Base-by-base conservation (phyloP, 2,329 filamentous ascomycete genomes). In the Talaromyces sp. region DNA sequence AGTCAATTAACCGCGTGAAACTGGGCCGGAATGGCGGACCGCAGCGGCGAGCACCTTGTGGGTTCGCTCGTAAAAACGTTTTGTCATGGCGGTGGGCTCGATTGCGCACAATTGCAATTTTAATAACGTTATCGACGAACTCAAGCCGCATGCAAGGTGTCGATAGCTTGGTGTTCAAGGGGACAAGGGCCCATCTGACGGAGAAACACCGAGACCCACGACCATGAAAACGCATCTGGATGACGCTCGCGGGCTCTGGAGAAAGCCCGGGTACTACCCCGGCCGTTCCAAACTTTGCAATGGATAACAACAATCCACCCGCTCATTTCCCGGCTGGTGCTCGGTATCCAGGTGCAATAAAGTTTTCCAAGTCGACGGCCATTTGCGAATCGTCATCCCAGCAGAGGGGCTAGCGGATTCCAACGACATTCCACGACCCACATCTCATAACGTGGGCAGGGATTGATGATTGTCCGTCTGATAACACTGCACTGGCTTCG, bases 211-310 rank as follows among this genome's bases (percentile, higher is more conserved):
- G 44, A 47, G 44, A 19, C 6, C 33, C 15, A 39, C 6, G 36
- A 15, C 36, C 42, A 44, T 22, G 19, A 22, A n/a, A 44, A 22
- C 15, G 42, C 22, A 3, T 22, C n/a, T 44, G 8, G 19, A 44
- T 22, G n/a, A 44, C 27, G 47, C 25, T 51, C 25, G 25, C 47
- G 27, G 49, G 22, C 17, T 52, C 49, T 53, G 49, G 49, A 53
- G 27, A 53, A 53, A 53, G 17, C 4, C 25, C 36, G 36, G 42
- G 55, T n/a, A 19, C 36, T 62, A 59, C 60, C 60, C 60, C 60
- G 52, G 60, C 39, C 44, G 60, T 62, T 56, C 60, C 57, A 62
- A 59, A 59, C 52, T 62, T 54, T 33, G 47, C 58, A 9, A 44
- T 30, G 49, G 57, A 27, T 53, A 47, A 25, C 49, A 13, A 39